Evolutionary conservation across 495 filamentous ascomycete species (phyloP).

Genomic region (Friedmanniomyces simplex): DNA sequence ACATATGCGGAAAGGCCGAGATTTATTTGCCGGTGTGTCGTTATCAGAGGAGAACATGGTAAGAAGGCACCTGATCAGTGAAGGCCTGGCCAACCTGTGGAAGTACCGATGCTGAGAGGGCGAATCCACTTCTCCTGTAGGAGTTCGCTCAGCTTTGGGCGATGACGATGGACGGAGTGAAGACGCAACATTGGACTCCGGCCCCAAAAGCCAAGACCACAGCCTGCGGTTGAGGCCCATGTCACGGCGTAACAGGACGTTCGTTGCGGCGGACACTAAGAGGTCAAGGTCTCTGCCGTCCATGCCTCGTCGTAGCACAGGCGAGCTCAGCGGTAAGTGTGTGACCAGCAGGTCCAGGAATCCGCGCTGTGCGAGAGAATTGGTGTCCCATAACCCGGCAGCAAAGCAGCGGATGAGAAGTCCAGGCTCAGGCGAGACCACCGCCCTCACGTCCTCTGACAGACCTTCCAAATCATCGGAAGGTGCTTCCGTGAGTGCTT

Average conservation of each 20-base stretch:
- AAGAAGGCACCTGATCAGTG: slow-evolving; percentile 63
- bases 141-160: slow-evolving; percentile 7
- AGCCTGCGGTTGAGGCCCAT: slow-evolving; percentile 92
- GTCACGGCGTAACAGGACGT: slow-evolving; percentile 77
- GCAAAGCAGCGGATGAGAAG: slow-evolving; percentile 83
- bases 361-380: slow-evolving; percentile 83
- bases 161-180: slow-evolving; percentile 37
- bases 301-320: slow-evolving; percentile 63
- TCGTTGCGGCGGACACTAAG: slow-evolving; percentile 67
- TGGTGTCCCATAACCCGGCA: slow-evolving; percentile 77
- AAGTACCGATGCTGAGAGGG: slow-evolving; percentile 52
- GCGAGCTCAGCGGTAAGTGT: slow-evolving; percentile 79
- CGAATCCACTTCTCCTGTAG: background rate
- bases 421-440: slow-evolving; percentile 86
- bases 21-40: slow-evolving; percentile 53
- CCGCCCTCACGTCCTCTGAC: slow-evolving; percentile 34
- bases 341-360: slow-evolving; percentile 89
- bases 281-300: slow-evolving; percentile 65
- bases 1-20: slow-evolving; percentile 83
- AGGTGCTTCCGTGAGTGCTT: background rate
- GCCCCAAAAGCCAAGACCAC: slow-evolving; percentile 95
- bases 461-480: background rate
- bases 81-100: slow-evolving; percentile 59
- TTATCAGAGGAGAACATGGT: slow-evolving; percentile 57
- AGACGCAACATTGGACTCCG: slow-evolving; percentile 48